phyloP scores from a whole-genome alignment of 768 basidiomycete genomes.

The Podaxis rugospora region DNA sequence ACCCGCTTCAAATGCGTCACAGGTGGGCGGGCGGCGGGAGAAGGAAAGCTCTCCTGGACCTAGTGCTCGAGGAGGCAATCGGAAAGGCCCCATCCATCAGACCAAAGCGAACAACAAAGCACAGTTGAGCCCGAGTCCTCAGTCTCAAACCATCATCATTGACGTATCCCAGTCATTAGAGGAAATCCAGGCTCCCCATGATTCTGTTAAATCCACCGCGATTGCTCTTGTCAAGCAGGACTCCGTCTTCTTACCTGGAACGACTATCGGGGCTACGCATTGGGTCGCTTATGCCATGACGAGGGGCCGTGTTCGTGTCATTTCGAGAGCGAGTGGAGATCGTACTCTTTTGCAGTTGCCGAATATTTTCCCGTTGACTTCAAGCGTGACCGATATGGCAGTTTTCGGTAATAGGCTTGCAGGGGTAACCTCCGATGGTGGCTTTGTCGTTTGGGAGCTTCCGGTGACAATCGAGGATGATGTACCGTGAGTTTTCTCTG shows the following conservation, averaged over 20 bases:
- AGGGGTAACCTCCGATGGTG: constrained; percentile 84
- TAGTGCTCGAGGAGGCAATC: constrained; percentile 27
- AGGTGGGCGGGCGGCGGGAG: constrained; percentile 37
- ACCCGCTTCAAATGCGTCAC: neutral
- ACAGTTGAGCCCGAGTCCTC: constrained; percentile 59
- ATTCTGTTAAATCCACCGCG: constrained; percentile 83
- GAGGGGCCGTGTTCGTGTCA: constrained; percentile 82
- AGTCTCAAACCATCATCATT: constrained; percentile 65
- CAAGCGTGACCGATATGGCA: constrained; percentile 82
- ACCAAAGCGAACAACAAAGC: constrained; percentile 41
- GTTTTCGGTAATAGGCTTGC: constrained; percentile 79
- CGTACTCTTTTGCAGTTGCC: constrained; percentile 81
- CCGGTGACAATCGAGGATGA: constrained; percentile 83
- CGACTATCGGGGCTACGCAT: constrained; percentile 86
- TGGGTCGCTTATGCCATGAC: constrained; percentile 96
- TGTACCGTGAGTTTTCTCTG: constrained; percentile 58
- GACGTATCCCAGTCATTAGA: constrained; percentile 72
- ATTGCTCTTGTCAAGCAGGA: constrained; percentile 88
- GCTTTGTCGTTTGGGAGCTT: constrained; percentile 86
- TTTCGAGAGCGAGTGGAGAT: constrained; percentile 84
- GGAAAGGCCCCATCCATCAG: constrained; percentile 32
- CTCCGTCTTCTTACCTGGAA: constrained; percentile 76
- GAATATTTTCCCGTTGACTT: constrained; percentile 50
- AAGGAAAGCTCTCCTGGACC: constrained; percentile 72
- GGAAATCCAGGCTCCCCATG: constrained; percentile 70